These are phyloP conservation scores for Termitomyces eurrhizus DNA, from an alignment of 768 basidiomycete genomes.

Conservation along the genomic window DNA sequence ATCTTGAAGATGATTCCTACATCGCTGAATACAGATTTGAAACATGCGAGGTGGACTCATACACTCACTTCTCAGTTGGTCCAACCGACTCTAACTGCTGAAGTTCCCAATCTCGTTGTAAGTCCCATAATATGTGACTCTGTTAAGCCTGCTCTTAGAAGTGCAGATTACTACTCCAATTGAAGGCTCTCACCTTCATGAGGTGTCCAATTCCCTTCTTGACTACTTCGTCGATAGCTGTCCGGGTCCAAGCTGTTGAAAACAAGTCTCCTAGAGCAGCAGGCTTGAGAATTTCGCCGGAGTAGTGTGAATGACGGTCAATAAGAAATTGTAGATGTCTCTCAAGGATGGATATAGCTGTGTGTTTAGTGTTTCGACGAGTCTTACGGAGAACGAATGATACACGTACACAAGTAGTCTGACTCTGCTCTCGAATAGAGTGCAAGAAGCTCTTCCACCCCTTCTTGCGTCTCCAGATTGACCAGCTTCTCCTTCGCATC, in stretches of 20 bases:
- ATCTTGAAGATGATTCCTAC: constrained; percentile 31
- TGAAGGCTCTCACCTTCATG: constrained; percentile 42
- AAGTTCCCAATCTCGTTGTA: constrained; percentile 71
- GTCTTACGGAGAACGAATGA: background rate
- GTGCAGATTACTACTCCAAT: background rate
- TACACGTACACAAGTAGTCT: constrained; percentile 75
- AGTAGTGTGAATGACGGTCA: constrained; percentile 36
- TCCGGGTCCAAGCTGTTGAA: constrained; percentile 57
- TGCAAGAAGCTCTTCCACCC: constrained; percentile 51
- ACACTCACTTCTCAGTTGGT: constrained; percentile 40
- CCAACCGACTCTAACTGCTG: constrained; percentile 51
- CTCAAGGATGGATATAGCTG: constrained; percentile 73
- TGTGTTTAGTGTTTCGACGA: constrained; percentile 5
- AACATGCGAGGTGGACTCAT: constrained; percentile 1
- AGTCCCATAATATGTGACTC: constrained; percentile 72
- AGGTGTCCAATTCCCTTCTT: constrained; percentile 58
- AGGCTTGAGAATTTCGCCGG: constrained; percentile 38
- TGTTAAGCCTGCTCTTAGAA: constrained; percentile 23
- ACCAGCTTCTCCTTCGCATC: constrained; percentile 45
- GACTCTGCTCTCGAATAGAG: constrained; percentile 63
- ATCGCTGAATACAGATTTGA: constrained; percentile 27
- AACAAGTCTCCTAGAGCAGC: constrained; percentile 56
- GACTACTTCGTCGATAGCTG: constrained; percentile 50
- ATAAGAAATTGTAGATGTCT: constrained; percentile 64
- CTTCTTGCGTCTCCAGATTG: constrained; percentile 48